Evolutionary conservation across 257 asterid species (phyloP), one percentile per base, ranked within the genome.

Genomic region (Ilex asprella): DNA sequence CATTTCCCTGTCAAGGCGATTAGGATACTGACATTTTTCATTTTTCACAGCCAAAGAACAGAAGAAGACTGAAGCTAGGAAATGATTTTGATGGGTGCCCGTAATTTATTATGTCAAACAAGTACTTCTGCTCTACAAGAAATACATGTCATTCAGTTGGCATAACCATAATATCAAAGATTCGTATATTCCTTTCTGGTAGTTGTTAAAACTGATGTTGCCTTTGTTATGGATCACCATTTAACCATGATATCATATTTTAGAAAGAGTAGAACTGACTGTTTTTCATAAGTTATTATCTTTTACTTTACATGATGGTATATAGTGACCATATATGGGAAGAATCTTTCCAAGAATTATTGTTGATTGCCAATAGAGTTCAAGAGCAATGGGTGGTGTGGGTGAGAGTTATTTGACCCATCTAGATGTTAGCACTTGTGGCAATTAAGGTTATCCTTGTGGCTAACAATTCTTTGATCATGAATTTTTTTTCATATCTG

Each of bases 1-100:
- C 41, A 35, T 35, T 35, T 35, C 8, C 7, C 41, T 3, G 41
- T 35, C 5, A 3, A 3, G 1, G 8, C 2, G 41, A 35, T 35
- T 35, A 3, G 41, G 54, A 49, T 12, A 12, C 16, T 49, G 13
- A 12, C 10, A 49, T 49, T 49, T 12, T 49, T 49, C 54, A 49
- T 49, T 49, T 21, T 49, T 49, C 30, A 21, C 30, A 53, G 57
- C 57, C 57, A 53, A 53, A 16, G 57, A 53, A 53, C 57, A 53
- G 57, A 53, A 53, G 54, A 53, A 53, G 57, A 7, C 57, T 53
- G 57, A 53, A 1, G 57, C 57, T 53, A 31, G 57, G 27, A 53
- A 53, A 53, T 53, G 30, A 53, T 15, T 14, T 46, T 46, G 52
- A 14, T 2, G 52, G 15, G 13, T 46, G 13, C 52, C 1, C 6